A percentile compares a stretch with the other conserved stretches of the same genome.
Evolutionary conservation across 441 rosid genomes (phyloP).

Genomic region (Euphorbia celastroides): DNA sequence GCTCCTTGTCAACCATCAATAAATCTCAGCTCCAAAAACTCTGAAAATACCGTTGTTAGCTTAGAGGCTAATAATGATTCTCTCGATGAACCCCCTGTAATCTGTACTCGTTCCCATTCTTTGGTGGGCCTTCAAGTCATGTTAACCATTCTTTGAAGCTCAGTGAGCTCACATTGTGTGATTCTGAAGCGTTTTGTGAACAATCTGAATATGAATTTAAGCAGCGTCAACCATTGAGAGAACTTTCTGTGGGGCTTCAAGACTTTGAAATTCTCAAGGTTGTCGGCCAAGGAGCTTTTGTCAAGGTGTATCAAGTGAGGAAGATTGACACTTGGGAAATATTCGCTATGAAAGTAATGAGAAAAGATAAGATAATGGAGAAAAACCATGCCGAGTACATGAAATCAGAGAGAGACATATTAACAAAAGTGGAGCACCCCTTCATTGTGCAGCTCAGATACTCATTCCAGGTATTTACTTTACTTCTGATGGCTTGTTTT

Average conservation of each 20-base stretch:
- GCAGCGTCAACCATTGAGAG: too few species aligned
- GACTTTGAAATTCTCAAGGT: slow-evolving; percentile 66
- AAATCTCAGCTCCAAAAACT: slow-evolving; percentile 20
- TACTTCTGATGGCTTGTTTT: neutral
- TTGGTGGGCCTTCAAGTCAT: slow-evolving; percentile 59
- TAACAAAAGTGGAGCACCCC: slow-evolving; percentile 62
- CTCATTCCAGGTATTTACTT: slow-evolving; percentile 58
- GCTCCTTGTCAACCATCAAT: slow-evolving; percentile 26
- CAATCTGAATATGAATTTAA: too few species aligned
- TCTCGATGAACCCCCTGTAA: slow-evolving; percentile 42
- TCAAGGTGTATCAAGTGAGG: slow-evolving; percentile 66
- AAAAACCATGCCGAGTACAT: slow-evolving; percentile 75
- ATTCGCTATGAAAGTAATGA: slow-evolving; percentile 77
- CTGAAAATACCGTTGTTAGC: too few species aligned
- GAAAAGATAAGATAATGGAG: slow-evolving; percentile 54
- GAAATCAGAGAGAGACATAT: slow-evolving; percentile 74
- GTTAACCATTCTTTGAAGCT: too few species aligned
- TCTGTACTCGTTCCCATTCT: slow-evolving; percentile 66
- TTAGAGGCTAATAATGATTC: slow-evolving; percentile 10
- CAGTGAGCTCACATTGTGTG: too few species aligned
- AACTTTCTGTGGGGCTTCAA: slow-evolving; percentile 44
- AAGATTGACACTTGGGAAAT: slow-evolving; percentile 25
- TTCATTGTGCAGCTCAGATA: slow-evolving; percentile 63
- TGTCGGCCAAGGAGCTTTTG: slow-evolving; percentile 73
- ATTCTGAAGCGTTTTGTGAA: slow-evolving; percentile 18